Base-by-base conservation (phyloP, 345 rosid species). In the Corchorus capsularis region DNA sequence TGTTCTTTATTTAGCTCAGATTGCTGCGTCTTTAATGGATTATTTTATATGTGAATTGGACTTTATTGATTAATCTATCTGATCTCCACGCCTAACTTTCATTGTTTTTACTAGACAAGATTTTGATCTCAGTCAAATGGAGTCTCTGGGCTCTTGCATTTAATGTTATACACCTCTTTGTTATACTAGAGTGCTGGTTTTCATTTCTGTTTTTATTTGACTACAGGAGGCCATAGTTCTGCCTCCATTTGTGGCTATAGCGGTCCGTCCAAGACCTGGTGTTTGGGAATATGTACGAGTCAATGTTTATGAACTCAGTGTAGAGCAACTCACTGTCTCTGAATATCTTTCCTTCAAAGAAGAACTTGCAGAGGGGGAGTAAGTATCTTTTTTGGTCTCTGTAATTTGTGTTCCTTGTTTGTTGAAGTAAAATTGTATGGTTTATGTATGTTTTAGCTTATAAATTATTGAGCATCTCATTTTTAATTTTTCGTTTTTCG, bases 201-300 rank as follows among this genome's bases (percentile, higher is more conserved):
- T 15, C 2, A 8, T 6, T 60, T 62, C 52, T 64, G 57, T 39
- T 39, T 39, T 6, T 37, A 74, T 6, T 35, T 78, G 57, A 63
- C 73, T 2, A 74, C 69, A 96, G 98, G 99, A 96, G 91, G 99
- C 98, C 15, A 92, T 96, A 68, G 89, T 93, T 63, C 79, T 93
- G 72, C 99, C 99, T 71, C 99, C 99, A 0, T 93, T 88, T 77
- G 97, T 96, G 79, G 97, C 95, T 9, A 81, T 96, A 68, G 95
- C 99, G 4, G 82, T 96, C 82, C 94, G 99, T 59, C 99, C 99
- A 55, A 89, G 98, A 78, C 99, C 94, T 55, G 99, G 99, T 75
- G 97, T 96, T 73, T 96, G 99, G 99, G 99, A 96, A 83, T 96
- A 82, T 72, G 91, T 94, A 59, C 97, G 99, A 65, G 98, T 96